Evolutionary conservation across 306 rosid genomes (phyloP), one percentile per base, ranked within the genome.

Genomic region (Begonia fuchsioides): DNA sequence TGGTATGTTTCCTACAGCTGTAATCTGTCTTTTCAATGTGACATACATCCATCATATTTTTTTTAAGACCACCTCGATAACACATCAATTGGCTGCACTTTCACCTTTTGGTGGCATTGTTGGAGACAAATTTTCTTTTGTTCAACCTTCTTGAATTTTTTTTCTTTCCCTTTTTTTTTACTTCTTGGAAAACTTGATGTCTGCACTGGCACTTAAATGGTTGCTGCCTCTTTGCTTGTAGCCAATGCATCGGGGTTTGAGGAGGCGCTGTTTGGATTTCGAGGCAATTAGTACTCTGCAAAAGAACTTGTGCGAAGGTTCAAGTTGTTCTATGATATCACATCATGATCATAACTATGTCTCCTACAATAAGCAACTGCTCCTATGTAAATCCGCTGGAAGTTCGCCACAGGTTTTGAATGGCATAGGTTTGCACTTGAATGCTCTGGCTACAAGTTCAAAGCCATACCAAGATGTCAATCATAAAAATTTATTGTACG

Each of bases 241-340:
- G 95, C 64, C 79, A 51, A 59, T 60, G 63, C 76, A 73, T 56
- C 86, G 76, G 40, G 79, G 94, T 11, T 59, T 72, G 53, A 63
- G 83, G 65, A 82, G 94, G 74, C 94, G 96, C 61, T 79, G 94
- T 62, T 78, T 84, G 32, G 90, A 90, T 62, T 90, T 84, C 71
- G 95, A 81, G 75, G 64, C 61, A 76, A 76, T 67, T 3, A 81
- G 67, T 55, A 65, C 68, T 49, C 74, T 74, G 15, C 70, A 76
- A 55, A 82, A 70, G 70, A 72, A 62, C 53, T 39, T 60, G 39
- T 67, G 48, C 12, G 75, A 67, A 66, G 67, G 53, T 63, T 68
- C 76, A 56, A 70, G 58, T 62, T 40, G 40, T 63, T 81, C 80
- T 17, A 53, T 53, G 61, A 15, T 43, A 54, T 35, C 68, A 32